Evolutionary conservation across 148 eudicot species (phyloP).

Genomic region (Amaranthus cruentus): DNA sequence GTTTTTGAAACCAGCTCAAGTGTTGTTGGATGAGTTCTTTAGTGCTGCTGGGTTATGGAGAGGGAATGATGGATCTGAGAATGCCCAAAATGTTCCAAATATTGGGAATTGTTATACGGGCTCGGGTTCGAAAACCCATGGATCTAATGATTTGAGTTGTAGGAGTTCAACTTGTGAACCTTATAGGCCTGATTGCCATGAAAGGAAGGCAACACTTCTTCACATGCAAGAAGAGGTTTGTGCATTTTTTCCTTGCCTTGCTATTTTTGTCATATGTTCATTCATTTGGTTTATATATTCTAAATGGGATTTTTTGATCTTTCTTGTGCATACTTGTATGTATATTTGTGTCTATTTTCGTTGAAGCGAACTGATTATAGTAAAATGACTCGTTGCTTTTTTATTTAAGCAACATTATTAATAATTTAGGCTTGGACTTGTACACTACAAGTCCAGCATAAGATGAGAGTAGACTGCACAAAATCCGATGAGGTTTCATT

Average conservation of each 20-base stretch:
- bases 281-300: not conserved
- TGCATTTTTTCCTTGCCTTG: not conserved
- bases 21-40: conserved; percentile 60
- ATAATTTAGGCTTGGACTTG: no score
- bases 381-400: not conserved
- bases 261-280: not conserved
- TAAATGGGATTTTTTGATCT: not conserved
- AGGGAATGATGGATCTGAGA: conserved; percentile 15
- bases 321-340: not conserved
- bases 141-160: conserved; percentile 9
- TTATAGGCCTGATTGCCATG: conserved; percentile 23
- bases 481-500: no score
- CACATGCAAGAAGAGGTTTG: conserved; percentile 34
- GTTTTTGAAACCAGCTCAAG: conserved; percentile 73
- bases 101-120: not conserved
- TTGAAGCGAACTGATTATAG: not conserved
- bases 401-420: no score
- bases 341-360: not conserved
- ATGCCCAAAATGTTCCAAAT: not conserved
- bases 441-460: no score
- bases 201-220: conserved; percentile 30
- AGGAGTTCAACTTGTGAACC: conserved; percentile 15
- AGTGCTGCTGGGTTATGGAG: conserved; percentile 21
- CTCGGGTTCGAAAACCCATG: not conserved
- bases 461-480: no score